Conservation (phyloP, 2,329 filamentous ascomycete species). For the Cercospora zeae-maydis region DNA sequence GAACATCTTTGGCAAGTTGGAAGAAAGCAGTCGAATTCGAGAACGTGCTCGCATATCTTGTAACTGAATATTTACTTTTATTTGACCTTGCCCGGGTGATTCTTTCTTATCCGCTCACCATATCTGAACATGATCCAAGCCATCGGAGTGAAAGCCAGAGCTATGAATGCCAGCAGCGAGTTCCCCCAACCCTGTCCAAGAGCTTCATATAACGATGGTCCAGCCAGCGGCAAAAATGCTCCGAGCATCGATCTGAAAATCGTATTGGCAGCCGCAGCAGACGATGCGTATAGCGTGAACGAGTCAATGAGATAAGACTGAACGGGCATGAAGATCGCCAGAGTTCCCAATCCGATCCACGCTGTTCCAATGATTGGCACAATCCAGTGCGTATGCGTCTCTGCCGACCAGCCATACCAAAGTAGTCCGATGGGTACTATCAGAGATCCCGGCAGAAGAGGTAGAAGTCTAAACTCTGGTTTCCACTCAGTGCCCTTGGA, state of each 20-base stretch:
- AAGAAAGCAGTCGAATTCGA: too few species aligned
- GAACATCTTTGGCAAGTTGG: too few species aligned
- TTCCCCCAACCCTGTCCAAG: constrained; percentile 61
- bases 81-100: not conserved
- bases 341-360: constrained; percentile 30
- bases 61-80: not conserved
- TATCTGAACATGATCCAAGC: constrained; percentile 45
- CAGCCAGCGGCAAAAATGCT: constrained; percentile 56
- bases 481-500: constrained; percentile 41
- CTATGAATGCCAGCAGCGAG: constrained; percentile 52
- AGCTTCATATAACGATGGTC: constrained; percentile 56
- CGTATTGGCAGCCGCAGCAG: constrained; percentile 62
- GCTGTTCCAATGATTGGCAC: constrained; percentile 31
- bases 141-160: constrained; percentile 44
- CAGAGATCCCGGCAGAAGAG: constrained; percentile 24
- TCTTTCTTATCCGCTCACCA: constrained; percentile 47
- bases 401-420: constrained; percentile 34
- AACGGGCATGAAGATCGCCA: constrained; percentile 29
- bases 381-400: constrained; percentile 28
- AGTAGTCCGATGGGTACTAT: constrained; percentile 31
- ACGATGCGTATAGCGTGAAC: constrained; percentile 58
- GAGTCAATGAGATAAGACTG: constrained; percentile 59
- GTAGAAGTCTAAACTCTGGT: constrained; percentile 43
- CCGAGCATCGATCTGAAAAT: constrained; percentile 56
- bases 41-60: too few species aligned